These are phyloP conservation scores for Metschnikowia koreensis DNA, from an alignment of 805 yeast species.

Conservation along the genomic window DNA sequence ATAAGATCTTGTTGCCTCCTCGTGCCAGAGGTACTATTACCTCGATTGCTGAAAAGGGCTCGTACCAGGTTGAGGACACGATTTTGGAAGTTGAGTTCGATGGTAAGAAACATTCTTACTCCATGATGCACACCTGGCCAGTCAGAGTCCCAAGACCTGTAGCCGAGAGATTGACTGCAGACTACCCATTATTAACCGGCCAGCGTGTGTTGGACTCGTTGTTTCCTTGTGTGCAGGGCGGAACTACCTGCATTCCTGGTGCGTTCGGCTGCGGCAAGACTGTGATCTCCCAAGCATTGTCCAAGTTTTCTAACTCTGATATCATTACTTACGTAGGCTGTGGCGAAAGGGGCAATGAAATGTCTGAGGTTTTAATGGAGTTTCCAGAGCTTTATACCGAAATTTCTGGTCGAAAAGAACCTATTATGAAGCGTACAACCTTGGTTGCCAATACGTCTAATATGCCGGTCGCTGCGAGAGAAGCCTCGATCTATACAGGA, in stretches of 20 bases:
- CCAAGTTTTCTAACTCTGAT: constrained; percentile 97
- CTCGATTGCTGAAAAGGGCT: constrained; percentile 83
- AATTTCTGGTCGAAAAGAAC: constrained; percentile 89
- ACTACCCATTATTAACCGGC: constrained; percentile 94
- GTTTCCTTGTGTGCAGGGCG: constrained; percentile 99
- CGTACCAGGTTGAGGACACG: constrained; percentile 86
- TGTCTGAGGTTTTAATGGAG: constrained; percentile 99
- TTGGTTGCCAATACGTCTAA: constrained; percentile 98
- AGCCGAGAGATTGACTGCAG: constrained; percentile 88
- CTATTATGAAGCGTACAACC: constrained; percentile 99
- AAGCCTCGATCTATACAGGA: constrained; percentile 98
- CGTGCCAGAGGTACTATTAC: constrained; percentile 97
- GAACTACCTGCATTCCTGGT: constrained; percentile 99
- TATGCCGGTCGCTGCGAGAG: constrained; percentile 99
- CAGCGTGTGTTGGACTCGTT: constrained; percentile 97
- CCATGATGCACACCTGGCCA: constrained; percentile 99
- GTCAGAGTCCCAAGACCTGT: constrained; percentile 99
- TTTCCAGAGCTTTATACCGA: constrained; percentile 97
- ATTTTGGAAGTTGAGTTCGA: constrained; percentile 93
- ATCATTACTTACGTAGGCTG: constrained; percentile 89
- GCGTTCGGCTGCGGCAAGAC: constrained; percentile 99
- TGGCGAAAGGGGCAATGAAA: constrained; percentile 98
- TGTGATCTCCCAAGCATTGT: constrained; percentile 94
- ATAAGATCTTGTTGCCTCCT: constrained; percentile 94
- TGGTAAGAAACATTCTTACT: constrained; percentile 73